Evolutionary conservation across 331 rosid species (phyloP), one percentile per base, ranked within the genome.

Genomic region (Malus hybrid): DNA sequence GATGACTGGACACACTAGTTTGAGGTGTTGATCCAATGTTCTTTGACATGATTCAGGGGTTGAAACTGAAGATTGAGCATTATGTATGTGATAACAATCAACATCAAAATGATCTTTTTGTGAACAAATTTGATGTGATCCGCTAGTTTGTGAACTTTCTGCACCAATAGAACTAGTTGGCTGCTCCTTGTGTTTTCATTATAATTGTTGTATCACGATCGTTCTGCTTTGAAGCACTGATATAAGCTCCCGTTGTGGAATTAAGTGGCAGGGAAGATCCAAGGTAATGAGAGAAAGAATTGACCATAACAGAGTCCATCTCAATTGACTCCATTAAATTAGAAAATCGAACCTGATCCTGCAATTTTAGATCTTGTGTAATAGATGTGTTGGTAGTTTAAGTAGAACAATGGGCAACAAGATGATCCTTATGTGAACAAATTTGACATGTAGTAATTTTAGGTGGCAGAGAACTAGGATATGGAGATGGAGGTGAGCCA

Each of bases 321-420:
- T 89, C 98, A 55, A 93, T 79, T 48, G 85, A 88, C 81, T 90
- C 93, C 96, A 85, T 80, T 74, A 89, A 90, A 85, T 71, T 84
- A 55, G 84, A 86, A 80, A 80, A 96, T 88, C 6, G 85, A 74
- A 33, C 81, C 79, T 87, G 82, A 57, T 85, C 76, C 71, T 86
- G 71, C 76, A 83, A 73, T 74, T 64, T 74, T 50, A 76, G 77
- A 31, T 67, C 69, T 44, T 67, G 78, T 60, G 70, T 83, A 80
- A 81, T 19, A 75, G 82, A 66, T 61, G 29, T 2, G 29, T 28
- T 28, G 29, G 29, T 28, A 28, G 29, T 77, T 83, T 68, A 71
- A 28, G 29, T 3, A 28, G 3, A 28, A 28, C 29, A 28, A 28
- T 28, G 29, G 29, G 29, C 29, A 28, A 28, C 29, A 28, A 28